Evolutionary conservation across 768 basidiomycete genomes (phyloP), one percentile per base, ranked within the genome.

Genomic region (Tephrocybe sp.): DNA sequence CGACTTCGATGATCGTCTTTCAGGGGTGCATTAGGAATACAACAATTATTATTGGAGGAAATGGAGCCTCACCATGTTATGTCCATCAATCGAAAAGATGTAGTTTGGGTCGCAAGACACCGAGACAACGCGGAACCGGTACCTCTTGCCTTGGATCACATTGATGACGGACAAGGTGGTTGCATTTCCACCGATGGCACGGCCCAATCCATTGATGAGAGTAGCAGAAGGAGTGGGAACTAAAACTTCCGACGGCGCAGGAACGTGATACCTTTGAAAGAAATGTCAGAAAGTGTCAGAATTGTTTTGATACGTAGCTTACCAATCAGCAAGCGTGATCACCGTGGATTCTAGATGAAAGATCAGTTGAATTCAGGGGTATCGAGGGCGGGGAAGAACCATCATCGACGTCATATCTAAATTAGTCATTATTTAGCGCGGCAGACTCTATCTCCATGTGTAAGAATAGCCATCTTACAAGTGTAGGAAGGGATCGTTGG

Each of bases 11-110:
- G 18, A 37, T 37, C 6, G 36, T 37, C 36, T 37, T 4, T 3
- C 3, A 19, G 13, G 21, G 16, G 9, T n/a, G 16, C 12, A 7
- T 19, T n/a, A 21, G 9, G 7, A 37, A 21, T 3, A 6, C 7
- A 19, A 19, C 8, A 37, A 37, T 19, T 5, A 6, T 19, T 19
- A 16, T 37, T n/a, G n/a, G 12, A 6, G 36, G 6, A 37, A 21
- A 12, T 19, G 6, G 18, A 6, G 7, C 25, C n/a, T n/a, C n/a
- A n/a, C 71, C 67, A 79, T 57, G 7, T 59, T 60, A 49, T 79
- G 77, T 16, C 68, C 67, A 53, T 77, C 73, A 27, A 79, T 71
- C 2, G 69, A 62, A 57, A 79, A 77, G 34, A 60, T 62, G 56
- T 67, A 77, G 34, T 59, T 61, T 13, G 64, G 58, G 46, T 60